These are phyloP conservation scores for Neophaeococcomyces aloes DNA, from an alignment of 2,329 filamentous ascomycete species.

Conservation along the genomic window DNA sequence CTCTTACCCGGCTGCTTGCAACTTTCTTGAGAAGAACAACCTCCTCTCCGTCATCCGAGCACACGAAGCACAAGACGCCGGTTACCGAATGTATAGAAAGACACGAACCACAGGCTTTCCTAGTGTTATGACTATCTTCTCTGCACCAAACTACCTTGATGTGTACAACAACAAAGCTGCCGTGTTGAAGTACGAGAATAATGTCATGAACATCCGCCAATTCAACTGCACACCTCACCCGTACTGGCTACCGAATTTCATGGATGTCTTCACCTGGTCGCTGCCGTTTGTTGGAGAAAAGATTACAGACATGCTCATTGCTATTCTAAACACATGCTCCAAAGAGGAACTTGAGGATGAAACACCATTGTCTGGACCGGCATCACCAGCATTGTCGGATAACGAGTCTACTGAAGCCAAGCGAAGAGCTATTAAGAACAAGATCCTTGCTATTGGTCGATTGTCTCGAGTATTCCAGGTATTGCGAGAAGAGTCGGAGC, in stretches of 20 bases:
- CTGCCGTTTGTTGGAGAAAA: conserved; percentile 97
- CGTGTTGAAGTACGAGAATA: conserved; percentile 98
- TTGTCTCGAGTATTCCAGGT: conserved; percentile 98
- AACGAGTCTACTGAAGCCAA: conserved; percentile 87
- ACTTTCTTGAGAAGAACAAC: conserved; percentile 98
- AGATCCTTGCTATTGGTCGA: conserved; percentile 93
- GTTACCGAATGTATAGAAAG: conserved; percentile 98
- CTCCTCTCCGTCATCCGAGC: conserved; percentile 92
- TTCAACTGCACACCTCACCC: conserved; percentile 99
- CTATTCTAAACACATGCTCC: conserved; percentile 96
- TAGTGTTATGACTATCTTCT: conserved; percentile 99
- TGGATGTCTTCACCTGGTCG: conserved; percentile 99
- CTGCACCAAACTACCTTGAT: conserved; percentile 94
- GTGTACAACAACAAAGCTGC: conserved; percentile 99
- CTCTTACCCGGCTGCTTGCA: conserved; percentile 92
- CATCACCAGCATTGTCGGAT: conserved; percentile 66
- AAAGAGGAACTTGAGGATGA: conserved; percentile 95
- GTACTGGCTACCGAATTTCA: conserved; percentile 99
- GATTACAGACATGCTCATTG: conserved; percentile 98
- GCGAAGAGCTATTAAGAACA: conserved; percentile 97
- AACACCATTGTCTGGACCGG: conserved; percentile 59
- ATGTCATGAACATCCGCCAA: conserved; percentile 99
- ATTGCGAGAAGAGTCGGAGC: conserved; percentile 89
- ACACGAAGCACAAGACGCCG: conserved; percentile 96
- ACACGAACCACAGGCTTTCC: conserved; percentile 96